Evolutionary conservation across 202 grass and related monocot species (phyloP), one percentile per base, ranked within the genome.

Genomic region (Zoysia matrella): DNA sequence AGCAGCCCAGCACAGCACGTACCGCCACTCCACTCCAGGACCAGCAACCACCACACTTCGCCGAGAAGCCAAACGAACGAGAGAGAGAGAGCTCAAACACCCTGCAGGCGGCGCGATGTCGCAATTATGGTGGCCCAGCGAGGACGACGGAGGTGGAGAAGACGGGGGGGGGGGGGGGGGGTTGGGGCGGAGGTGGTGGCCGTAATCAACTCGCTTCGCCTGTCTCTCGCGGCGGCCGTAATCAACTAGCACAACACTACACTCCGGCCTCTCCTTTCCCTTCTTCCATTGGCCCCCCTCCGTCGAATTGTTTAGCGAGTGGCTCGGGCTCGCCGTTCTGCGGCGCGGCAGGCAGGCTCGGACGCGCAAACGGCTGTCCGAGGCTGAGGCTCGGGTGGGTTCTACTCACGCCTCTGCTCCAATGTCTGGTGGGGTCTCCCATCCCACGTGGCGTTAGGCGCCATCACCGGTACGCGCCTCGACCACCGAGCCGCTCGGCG

Each of bases 341-440:
- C 60, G 8, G 47, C 30, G 44, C 56, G 45, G 2, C 7, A 78
- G 45, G 2, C 7, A 78, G 92, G 64, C 70, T 82, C 80, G 93
- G 30, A 9, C 0, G 0, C 8, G 11, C 72, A 92, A 95, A 95
- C 93, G 93, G 93, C 90, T 92, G 90, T 95, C 88, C 93, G 93
- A 88, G 8, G 87, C 90, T 90, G 46, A 86, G 93, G 82, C 69
- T 92, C 48, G 90, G 87, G 49, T 72, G 44, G 83, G 83, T 0
- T 43, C 83, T 1, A 0, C 2, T 1, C 0, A 7, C 18, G 1
- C 0, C 0, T 0, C 0, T 0, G 0, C 0, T 36, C 9, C 8
- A 0, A 79, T 90, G 83, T 75, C 83, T 6, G 8, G 69, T 64
- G 83, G 88, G 30, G 30, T 36, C 30, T 36, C 30, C 30, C 30